A percentile compares a stretch with the other conserved stretches of the same genome.
These are phyloP conservation scores for Candida patagonica DNA, from an alignment of 805 yeast genomes.

Conservation along the genomic window DNA sequence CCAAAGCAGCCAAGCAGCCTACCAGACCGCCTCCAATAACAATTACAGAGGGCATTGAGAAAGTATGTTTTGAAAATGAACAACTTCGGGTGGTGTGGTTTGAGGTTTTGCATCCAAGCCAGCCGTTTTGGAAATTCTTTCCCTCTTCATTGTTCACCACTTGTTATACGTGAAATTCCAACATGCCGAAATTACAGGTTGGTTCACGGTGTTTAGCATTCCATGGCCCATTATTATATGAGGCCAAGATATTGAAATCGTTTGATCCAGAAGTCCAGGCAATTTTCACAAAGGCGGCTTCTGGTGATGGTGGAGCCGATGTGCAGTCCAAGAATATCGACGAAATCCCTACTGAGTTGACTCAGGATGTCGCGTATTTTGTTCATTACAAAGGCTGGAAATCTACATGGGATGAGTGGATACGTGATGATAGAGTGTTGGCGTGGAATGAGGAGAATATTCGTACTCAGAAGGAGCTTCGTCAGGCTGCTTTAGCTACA, in stretches of 20 bases:
- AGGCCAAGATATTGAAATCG: slow-evolving; percentile 65
- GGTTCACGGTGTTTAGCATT: slow-evolving; percentile 54
- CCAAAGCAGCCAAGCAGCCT: slow-evolving; percentile 78
- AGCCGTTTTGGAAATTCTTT: too few species aligned
- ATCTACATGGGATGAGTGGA: slow-evolving; percentile 96
- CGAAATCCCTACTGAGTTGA: slow-evolving; percentile 31
- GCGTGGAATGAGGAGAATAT: slow-evolving; percentile 62
- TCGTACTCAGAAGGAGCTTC: slow-evolving; percentile 50
- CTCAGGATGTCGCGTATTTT: slow-evolving; percentile 40
- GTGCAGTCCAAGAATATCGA: slow-evolving; percentile 16
- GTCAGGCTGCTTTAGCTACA: slow-evolving; percentile 34
- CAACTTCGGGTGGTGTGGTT: too few species aligned
- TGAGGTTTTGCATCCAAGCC: too few species aligned
- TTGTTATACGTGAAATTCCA: not conserved
- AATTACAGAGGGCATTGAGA: slow-evolving; percentile 11
- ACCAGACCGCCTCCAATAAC: slow-evolving; percentile 87
- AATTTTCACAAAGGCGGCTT: slow-evolving; percentile 6
- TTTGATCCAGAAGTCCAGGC: slow-evolving; percentile 41
- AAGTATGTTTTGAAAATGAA: not conserved
- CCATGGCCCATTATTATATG: slow-evolving; percentile 86
- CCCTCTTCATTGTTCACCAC: too few species aligned
- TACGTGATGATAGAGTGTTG: slow-evolving; percentile 55
- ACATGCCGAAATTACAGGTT: slow-evolving; percentile 9
- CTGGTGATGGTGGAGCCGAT: slow-evolving; percentile 7
- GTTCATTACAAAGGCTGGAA: slow-evolving; percentile 97